phyloP scores from a whole-genome alignment of 164 flowering plant species.

The Saururus chinensis region DNA sequence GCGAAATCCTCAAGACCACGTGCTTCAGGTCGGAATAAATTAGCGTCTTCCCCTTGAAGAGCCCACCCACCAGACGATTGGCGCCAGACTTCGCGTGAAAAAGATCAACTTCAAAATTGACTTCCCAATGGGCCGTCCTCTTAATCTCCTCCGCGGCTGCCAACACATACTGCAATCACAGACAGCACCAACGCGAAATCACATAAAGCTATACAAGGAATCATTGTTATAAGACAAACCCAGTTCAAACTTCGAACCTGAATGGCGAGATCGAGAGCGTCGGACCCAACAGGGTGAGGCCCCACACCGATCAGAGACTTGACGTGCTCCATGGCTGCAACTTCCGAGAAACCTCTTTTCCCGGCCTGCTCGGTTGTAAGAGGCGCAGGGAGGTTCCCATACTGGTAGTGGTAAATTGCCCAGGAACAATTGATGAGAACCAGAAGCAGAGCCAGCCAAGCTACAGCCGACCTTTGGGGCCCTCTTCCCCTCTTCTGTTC shows the following conservation, averaged over 20 bases:
- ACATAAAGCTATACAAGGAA: neutral
- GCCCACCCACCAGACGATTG: conserved; percentile 54
- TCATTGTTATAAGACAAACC: neutral
- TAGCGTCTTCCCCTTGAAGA: conserved; percentile 73
- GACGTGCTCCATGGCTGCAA: conserved; percentile 67
- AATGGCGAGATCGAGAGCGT: conserved; percentile 63
- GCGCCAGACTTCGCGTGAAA: conserved; percentile 70
- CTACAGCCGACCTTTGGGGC: conserved; percentile 34
- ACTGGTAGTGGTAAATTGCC: conserved; percentile 63
- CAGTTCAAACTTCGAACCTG: conserved; percentile 31
- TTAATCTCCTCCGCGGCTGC: conserved; percentile 50
- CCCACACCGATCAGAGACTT: conserved; percentile 59
- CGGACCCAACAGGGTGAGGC: conserved; percentile 88
- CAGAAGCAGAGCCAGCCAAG: conserved; percentile 36
- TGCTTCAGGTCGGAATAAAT: conserved; percentile 81
- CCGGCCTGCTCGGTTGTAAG: conserved; percentile 58
- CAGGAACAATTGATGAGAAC: conserved; percentile 33
- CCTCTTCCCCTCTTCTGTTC: neutral
- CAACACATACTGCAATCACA: conserved; percentile 54
- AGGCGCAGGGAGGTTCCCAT: conserved; percentile 48
- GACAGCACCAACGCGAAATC: conserved; percentile 5
- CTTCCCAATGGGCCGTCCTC: conserved; percentile 85
- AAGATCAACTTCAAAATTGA: conserved; percentile 71
- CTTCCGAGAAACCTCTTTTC: conserved; percentile 82
- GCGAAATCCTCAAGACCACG: conserved; percentile 61